Evolutionary conservation across 2,329 filamentous ascomycete species (phyloP).

Genomic region (Ascochyta pisi): DNA sequence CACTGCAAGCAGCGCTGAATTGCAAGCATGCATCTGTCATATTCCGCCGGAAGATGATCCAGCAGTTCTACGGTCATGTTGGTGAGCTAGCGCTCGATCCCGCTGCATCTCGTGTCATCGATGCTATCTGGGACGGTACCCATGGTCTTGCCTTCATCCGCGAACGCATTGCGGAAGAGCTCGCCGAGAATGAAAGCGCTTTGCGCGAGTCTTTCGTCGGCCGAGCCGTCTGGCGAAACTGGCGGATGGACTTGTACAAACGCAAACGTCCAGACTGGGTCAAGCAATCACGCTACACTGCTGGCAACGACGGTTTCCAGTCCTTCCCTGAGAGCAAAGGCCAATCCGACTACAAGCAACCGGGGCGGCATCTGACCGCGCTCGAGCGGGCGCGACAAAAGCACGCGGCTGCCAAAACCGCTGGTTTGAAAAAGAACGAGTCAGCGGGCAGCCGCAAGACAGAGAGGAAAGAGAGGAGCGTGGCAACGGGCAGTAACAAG

Average conservation of each 20-base stretch:
- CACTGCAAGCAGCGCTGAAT: slow-evolving; percentile 69
- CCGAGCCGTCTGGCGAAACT: slow-evolving; percentile 74
- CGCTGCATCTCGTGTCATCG: slow-evolving; percentile 71
- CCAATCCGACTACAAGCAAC: slow-evolving; percentile 32
- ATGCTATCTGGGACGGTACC: slow-evolving; percentile 70
- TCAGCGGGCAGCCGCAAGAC: slow-evolving; percentile 37
- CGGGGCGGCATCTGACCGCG: slow-evolving; percentile 41
- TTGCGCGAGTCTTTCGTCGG: slow-evolving; percentile 71
- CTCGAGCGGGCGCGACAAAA: slow-evolving; percentile 66
- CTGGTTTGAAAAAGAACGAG: slow-evolving; percentile 42
- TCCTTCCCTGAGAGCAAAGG: slow-evolving; percentile 54
- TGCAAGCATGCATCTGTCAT: slow-evolving; percentile 61
- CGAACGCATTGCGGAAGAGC: slow-evolving; percentile 70
- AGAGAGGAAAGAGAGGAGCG: slow-evolving; percentile 25
- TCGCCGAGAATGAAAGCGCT: slow-evolving; percentile 64
- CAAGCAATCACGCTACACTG: slow-evolving; percentile 61
- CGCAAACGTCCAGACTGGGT: slow-evolving; percentile 69
- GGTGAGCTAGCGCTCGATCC: slow-evolving; percentile 66
- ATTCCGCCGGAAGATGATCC: slow-evolving; percentile 68
- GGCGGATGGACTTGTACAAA: slow-evolving; percentile 76
- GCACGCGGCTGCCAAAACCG: slow-evolving; percentile 57
- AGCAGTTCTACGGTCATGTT: slow-evolving; percentile 68
- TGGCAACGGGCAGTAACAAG: slow-evolving; percentile 19
- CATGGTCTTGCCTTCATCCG: slow-evolving; percentile 70
- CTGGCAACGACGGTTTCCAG: slow-evolving; percentile 59